Evolutionary conservation across 2,329 filamentous ascomycete genomes (phyloP).

Genomic region (Geosmithia putterillii): DNA sequence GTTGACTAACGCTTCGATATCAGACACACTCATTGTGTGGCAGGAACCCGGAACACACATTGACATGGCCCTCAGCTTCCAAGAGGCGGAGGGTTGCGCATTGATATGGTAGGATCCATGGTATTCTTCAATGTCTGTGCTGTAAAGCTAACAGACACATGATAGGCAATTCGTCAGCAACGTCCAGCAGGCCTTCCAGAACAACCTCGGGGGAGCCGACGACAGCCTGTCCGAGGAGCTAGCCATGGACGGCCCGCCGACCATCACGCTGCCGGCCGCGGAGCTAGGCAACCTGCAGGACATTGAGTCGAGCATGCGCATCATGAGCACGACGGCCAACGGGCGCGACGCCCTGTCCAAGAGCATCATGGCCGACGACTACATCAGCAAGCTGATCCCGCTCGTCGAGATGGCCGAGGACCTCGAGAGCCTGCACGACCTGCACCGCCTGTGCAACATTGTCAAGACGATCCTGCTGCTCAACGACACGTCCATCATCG

Average conservation of each 20-base stretch:
- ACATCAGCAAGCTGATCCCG: conserved; percentile 76
- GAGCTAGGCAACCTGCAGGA: conserved; percentile 74
- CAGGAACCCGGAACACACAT: conserved; percentile 73
- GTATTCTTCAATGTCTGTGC: not conserved
- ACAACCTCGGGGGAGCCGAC: conserved; percentile 54
- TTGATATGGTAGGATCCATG: conserved; percentile 60
- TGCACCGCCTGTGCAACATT: conserved; percentile 91
- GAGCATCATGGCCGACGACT: conserved; percentile 73
- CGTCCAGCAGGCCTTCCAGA: conserved; percentile 62
- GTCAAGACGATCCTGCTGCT: conserved; percentile 93
- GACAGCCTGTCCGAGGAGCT: conserved; percentile 81
- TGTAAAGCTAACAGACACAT: conserved; percentile 8
- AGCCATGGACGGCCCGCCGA: conserved; percentile 57
- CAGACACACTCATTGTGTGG: conserved; percentile 97
- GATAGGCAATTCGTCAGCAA: conserved; percentile 80
- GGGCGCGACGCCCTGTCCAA: conserved; percentile 82
- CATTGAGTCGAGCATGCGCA: conserved; percentile 73
- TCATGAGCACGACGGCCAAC: conserved; percentile 58
- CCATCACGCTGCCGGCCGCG: conserved; percentile 65
- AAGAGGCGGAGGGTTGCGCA: conserved; percentile 89
- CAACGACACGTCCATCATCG: conserved; percentile 91
- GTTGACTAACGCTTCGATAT: conserved; percentile 13
- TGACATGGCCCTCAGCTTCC: conserved; percentile 97
- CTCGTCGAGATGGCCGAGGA: conserved; percentile 84
- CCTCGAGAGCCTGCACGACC: conserved; percentile 71